phyloP scores from a whole-genome alignment of 176 grass and related monocot genomes.

The Ensete glaucum region DNA sequence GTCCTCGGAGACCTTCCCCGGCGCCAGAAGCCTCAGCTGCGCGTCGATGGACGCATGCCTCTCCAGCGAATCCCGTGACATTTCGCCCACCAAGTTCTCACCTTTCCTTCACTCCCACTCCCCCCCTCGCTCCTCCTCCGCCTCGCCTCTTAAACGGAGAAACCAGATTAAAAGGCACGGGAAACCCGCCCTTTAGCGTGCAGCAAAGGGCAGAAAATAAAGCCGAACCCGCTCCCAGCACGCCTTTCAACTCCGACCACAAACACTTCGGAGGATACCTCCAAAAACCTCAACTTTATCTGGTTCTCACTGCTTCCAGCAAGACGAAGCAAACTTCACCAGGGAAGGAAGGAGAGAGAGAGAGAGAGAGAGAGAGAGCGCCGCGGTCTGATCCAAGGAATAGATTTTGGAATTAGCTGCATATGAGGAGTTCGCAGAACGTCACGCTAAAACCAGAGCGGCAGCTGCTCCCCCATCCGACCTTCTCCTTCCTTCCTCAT shows the following conservation, averaged over 20 bases:
- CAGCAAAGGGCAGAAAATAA: background rate
- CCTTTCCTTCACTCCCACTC: background rate
- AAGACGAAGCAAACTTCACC: background rate
- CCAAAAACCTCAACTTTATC: slow-evolving; percentile 6
- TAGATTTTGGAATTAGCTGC: too few relatives aligned
- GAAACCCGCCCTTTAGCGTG: slow-evolving; percentile 3
- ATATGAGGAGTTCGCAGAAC: too few relatives aligned
- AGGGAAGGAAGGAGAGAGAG: background rate
- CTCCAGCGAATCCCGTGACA: slow-evolving; percentile 17
- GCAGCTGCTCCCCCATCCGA: too few relatives aligned
- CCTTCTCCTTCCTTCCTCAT: too few relatives aligned
- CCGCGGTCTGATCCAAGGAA: too few relatives aligned
- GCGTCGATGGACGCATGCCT: slow-evolving; percentile 35
- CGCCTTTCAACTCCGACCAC: slow-evolving; percentile 2
- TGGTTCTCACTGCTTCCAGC: background rate
- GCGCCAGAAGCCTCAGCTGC: slow-evolving; percentile 43
- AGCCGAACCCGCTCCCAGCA: background rate
- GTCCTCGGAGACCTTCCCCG: slow-evolving; percentile 45
- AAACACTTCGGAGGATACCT: background rate
- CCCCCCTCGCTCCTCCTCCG: slow-evolving; percentile 1
- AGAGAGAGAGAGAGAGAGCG: background rate
- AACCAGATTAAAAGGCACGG: background rate
- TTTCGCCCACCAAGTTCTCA: background rate
- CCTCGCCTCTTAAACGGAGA: background rate
- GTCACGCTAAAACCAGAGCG: too few relatives aligned